Base-by-base conservation (phyloP, 73 alveolate species). In the Symbiodinium natans region DNA sequence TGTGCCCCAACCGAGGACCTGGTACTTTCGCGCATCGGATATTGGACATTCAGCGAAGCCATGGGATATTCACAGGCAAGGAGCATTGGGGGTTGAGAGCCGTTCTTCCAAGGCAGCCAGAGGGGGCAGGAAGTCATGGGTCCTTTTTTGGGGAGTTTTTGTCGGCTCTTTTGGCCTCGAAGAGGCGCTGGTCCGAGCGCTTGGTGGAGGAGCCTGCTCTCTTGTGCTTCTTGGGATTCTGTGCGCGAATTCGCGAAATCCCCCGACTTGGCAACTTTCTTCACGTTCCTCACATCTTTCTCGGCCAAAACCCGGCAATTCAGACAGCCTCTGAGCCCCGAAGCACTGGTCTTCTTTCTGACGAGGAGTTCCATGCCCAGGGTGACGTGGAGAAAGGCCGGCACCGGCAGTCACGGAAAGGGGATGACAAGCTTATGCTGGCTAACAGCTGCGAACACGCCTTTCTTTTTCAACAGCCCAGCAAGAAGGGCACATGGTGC, bases 21-120 rank as follows among this genome's bases (percentile, higher is more conserved):
- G 93, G 93, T 74, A 48, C 11, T 86, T 86, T 48, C 93, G 93
- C 6, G 93, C 93, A 2, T n/a, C 82, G 36, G 93, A 86, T 56
- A 86, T 86, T 46, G 93, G 54, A 17, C 93, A 86, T n/a, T 38
- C 73, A 52, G 93, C 93, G 54, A 86, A 86, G 39, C 93, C 93
- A n/a, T 86, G 93, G 93, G 40, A 46, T 33, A 86, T 86, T 36
- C 93, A 86, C 52, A 39, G 93, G 80, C 80, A 19, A 56, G 74
- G 59, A 46, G 59, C 2, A 13, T 46, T 13, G 0, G 71, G 23
- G 71, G 8, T 21, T 6, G 71, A 5, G n/a, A 2, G 71, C 17
- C 71, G 6, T 29, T 52, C 71, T 52, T 23, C 71, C 2, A 52
- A 52, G 27, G 23, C 25, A 4, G 71, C 31, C 71, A 0, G 71